phyloP scores from a whole-genome alignment of 306 rosid species.

The Nissolia schottii region DNA sequence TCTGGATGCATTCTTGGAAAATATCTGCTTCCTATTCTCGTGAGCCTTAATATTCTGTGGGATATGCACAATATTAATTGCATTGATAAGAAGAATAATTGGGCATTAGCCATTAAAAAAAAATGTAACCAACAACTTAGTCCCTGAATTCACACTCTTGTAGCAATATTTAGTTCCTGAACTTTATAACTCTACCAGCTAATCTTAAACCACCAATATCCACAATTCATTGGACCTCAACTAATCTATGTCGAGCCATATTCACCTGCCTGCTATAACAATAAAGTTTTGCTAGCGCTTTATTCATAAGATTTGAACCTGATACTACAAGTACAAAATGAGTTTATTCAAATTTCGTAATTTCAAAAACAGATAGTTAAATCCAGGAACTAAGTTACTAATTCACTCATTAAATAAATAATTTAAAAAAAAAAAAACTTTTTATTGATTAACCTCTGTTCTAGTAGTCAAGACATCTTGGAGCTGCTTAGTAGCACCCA shows the following conservation, averaged over 20 bases:
- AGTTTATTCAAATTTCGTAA: background rate
- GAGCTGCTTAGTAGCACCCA: conserved; percentile 82
- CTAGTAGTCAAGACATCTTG: conserved; percentile 81
- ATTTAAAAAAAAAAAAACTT: too few relatives aligned
- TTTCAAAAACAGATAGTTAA: background rate
- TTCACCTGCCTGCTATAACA: background rate
- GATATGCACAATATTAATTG: conserved; percentile 1
- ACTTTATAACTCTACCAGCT: background rate
- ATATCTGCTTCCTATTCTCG: conserved; percentile 85
- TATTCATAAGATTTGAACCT: too few relatives aligned
- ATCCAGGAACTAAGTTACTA: background rate
- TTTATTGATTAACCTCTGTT: conserved; percentile 56
- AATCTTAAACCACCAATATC: background rate
- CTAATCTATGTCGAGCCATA: background rate
- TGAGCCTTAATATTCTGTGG: conserved; percentile 85
- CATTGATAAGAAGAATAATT: background rate
- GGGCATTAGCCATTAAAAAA: background rate
- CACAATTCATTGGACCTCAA: background rate
- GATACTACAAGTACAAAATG: too few relatives aligned
- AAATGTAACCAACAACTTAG: background rate
- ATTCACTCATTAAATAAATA: background rate
- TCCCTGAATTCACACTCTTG: background rate
- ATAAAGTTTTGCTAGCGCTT: background rate
- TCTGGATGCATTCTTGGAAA: conserved; percentile 62
- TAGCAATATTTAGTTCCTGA: too few relatives aligned